phyloP scores from a whole-genome alignment of 2,329 filamentous ascomycete genomes.

The Ceratocystis lukuohia region DNA sequence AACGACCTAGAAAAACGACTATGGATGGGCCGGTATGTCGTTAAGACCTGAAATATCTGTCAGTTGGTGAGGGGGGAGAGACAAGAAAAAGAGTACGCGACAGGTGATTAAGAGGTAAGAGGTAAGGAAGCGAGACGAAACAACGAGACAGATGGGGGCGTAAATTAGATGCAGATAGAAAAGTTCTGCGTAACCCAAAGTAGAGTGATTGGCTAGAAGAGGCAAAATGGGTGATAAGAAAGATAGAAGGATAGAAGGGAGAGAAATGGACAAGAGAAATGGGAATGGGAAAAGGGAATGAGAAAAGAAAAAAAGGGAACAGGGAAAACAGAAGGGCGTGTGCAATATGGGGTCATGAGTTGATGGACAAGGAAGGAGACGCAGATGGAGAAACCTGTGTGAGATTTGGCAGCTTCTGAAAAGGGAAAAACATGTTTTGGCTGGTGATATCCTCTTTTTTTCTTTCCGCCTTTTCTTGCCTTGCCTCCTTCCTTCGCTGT shows the following conservation, averaged over 20 bases:
- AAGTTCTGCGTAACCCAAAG: background rate
- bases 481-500: background rate
- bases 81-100: slow-evolving; percentile 1
- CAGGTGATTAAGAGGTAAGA: background rate
- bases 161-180: slow-evolving; percentile 1
- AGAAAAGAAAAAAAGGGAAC: background rate
- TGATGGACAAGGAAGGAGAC: background rate
- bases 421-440: slow-evolving; percentile 3
- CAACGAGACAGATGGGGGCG: background rate
- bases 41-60: background rate
- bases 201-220: background rate
- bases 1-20: background rate
- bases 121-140: background rate
- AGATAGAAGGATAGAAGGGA: background rate
- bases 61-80: background rate
- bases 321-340: background rate
- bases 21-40: background rate
- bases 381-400: background rate
- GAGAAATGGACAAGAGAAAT: background rate
- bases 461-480: background rate
- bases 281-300: background rate
- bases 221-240: background rate
- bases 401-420: slow-evolving; percentile 8
- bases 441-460: background rate
- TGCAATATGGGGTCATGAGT: background rate